phyloP scores from a whole-genome alignment of 345 rosid species.

The Boechera retrofracta region DNA sequence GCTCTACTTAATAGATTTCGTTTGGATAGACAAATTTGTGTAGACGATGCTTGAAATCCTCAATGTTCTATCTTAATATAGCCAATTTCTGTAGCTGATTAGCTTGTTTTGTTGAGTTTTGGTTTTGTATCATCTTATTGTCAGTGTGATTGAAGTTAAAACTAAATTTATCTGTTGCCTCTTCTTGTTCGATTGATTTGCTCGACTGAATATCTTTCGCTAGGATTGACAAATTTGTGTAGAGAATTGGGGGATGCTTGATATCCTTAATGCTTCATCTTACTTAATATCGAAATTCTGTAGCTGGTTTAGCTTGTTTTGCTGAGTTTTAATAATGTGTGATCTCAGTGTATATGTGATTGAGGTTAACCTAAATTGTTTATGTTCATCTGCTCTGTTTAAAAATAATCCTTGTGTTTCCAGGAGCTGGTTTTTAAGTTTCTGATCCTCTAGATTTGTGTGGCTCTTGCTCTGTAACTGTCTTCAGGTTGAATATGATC shows the following conservation, averaged over 20 bases:
- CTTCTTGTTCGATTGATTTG: background rate
- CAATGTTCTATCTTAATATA: conserved; percentile 1
- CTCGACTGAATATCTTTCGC: background rate
- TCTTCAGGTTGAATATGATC: conserved; percentile 87
- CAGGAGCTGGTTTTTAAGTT: conserved; percentile 10
- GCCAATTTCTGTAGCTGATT: background rate
- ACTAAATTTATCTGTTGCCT: background rate
- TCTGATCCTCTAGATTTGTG: background rate
- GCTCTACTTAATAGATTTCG: background rate
- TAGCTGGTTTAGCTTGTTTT: conserved; percentile 1
- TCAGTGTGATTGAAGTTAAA: background rate
- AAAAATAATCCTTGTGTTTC: background rate
- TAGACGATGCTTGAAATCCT: background rate
- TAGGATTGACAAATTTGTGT: background rate
- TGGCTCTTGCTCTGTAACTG: conserved; percentile 14
- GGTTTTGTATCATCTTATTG: background rate
- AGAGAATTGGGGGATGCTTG: background rate
- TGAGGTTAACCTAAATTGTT: background rate
- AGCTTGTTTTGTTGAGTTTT: conserved; percentile 14
- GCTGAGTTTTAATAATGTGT: conserved; percentile 3
- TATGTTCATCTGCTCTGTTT: background rate
- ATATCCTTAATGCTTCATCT: background rate
- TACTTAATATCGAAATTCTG: background rate
- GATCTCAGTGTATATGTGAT: background rate
- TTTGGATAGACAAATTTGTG: background rate